These are phyloP conservation scores for Ormosia emarginata DNA, from an alignment of 306 rosid genomes.

Conservation along the genomic window DNA sequence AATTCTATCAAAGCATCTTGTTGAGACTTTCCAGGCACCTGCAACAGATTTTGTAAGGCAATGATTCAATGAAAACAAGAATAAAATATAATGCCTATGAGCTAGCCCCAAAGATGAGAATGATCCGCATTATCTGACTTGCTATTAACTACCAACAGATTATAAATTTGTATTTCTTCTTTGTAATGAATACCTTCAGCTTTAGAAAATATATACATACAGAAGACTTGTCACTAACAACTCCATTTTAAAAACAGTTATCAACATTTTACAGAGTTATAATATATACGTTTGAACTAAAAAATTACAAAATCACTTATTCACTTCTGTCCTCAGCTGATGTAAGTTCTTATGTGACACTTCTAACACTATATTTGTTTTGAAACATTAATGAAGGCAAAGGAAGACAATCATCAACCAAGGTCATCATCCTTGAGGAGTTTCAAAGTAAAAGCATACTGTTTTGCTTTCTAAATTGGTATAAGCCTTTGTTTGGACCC, in stretches of 20 bases:
- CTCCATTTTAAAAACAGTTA: neutral
- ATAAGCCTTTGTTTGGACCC: neutral
- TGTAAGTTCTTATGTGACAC: neutral
- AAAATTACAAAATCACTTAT: neutral
- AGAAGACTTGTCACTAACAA: neutral
- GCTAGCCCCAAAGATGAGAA: neutral
- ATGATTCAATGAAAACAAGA: neutral
- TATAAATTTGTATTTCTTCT: neutral
- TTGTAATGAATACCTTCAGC: neutral
- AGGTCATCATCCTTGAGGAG: neutral
- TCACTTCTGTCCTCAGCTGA: neutral
- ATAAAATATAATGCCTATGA: neutral
- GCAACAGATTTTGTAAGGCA: slow-evolving; percentile 24
- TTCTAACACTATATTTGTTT: neutral
- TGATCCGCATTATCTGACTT: neutral
- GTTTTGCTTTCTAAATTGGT: neutral
- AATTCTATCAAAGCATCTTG: slow-evolving; percentile 86
- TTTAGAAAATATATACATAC: neutral
- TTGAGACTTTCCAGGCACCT: slow-evolving; percentile 91
- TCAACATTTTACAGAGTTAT: neutral
- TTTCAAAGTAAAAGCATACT: neutral
- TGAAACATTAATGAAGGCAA: neutral
- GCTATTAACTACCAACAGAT: slow-evolving; percentile 4
- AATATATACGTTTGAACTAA: neutral
- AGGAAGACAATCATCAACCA: neutral